phyloP scores from a whole-genome alignment of 768 basidiomycete species.

The Amanita pseudoporphyria region DNA sequence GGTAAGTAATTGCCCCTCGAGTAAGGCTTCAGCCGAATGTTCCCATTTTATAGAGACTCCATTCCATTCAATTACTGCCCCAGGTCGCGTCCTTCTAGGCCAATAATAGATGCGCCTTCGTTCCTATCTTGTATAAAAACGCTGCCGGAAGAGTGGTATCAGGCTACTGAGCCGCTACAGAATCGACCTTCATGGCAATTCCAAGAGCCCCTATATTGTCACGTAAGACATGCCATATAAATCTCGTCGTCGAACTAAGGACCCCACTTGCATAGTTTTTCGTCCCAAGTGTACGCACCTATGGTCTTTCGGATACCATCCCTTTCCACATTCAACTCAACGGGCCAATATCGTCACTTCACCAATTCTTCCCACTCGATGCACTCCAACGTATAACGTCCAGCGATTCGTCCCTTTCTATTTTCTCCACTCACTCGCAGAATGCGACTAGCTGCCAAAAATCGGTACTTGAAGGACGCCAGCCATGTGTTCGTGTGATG shows the following conservation, averaged over 20 bases:
- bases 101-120: conserved; percentile 35
- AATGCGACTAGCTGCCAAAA: background rate
- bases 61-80: conserved; percentile 43
- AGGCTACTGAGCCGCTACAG: conserved; percentile 32
- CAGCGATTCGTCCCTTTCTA: conserved; percentile 8
- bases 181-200: conserved; percentile 23
- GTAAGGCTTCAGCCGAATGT: background rate
- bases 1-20: conserved; percentile 22
- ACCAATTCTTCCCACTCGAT: conserved; percentile 23
- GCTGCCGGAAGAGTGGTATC: conserved; percentile 60
- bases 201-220: conserved; percentile 32
- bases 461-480: conserved; percentile 6
- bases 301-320: conserved; percentile 43
- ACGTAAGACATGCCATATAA: conserved; percentile 29
- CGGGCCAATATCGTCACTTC: conserved; percentile 34
- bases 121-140: conserved; percentile 53
- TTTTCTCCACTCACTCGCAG: conserved; percentile 14
- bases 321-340: conserved; percentile 59
- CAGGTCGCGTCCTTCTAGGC: conserved; percentile 42
- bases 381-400: background rate
- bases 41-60: conserved; percentile 24
- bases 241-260: background rate
- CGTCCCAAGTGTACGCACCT: conserved; percentile 46
- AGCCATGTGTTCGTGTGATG: conserved; percentile 33
- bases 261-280: conserved; percentile 34